Evolutionary conservation across 176 grass and related monocot genomes (phyloP), one percentile per base, ranked within the genome.

Genomic region (Secale cereale): DNA sequence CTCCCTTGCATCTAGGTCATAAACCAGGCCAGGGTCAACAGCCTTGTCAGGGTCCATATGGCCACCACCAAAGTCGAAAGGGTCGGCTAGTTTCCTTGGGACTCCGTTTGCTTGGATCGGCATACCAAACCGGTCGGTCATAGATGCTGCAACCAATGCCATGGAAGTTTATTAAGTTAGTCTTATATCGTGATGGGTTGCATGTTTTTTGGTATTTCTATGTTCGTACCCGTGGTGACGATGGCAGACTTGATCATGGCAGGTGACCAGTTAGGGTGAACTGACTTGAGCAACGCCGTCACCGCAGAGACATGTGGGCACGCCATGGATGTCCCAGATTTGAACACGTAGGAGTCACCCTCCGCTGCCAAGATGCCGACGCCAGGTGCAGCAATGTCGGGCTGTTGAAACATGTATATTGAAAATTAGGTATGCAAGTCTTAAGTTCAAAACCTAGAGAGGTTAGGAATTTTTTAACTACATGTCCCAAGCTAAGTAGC

Each of bases 361-460:
- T 11, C 4, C 8, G 66, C 66, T 37, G 66, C 66, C 31, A 69
- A n/a, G 32, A 69, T 69, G 66, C 32, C 20, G 66, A 46, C 72
- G 13, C 85, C 88, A 0, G 87, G 91, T 2, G 91, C 91, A 5
- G 85, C 3, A 77, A 93, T 8, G 65, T 68, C 31, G 16, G 65
- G 65, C 65, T 68, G 65, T 10, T 32, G 17, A 37, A 69, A 37
- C 33, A 68, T 22, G 19, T 22, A 12, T 32, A 37, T 68, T 16
- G 46, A 17, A 17, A 50, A 50, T 50, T 50, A 50, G 46, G 15
- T 50, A 50, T 50, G 15, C 46, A 50, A 16, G 46, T 50, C 4
- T 50, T 50, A 4, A 50, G 46, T 50, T 50, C 15, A 17, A 36
- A 4, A 11, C 35, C 35, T 37, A 22, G 10, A 69, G 19, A 11